Percentiles rank a stretch among this genome's conserved stretches.
These are phyloP conservation scores for Spathaspora sp. DNA, from an alignment of 1,139 yeast genomes.

Conservation along the genomic window DNA sequence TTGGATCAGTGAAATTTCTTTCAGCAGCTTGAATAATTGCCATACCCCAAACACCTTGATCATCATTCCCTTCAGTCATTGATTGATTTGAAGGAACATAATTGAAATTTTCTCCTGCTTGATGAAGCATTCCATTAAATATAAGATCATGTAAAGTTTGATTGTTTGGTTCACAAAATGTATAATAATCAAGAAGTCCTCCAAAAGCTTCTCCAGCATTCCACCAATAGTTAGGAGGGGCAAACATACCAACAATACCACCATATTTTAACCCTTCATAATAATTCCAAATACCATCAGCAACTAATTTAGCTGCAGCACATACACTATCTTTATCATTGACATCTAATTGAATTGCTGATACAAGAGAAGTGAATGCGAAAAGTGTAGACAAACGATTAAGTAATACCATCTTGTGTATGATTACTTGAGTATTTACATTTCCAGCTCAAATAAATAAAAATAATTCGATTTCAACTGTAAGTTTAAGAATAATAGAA, in stretches of 20 bases:
- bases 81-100: constrained; percentile 61
- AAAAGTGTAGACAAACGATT: too few relatives aligned
- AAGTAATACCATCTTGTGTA: too few relatives aligned
- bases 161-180: constrained; percentile 46
- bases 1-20: constrained; percentile 53
- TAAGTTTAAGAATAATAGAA: too few relatives aligned
- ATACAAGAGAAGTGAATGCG: background rate
- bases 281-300: constrained; percentile 56
- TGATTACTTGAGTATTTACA: too few relatives aligned
- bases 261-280: constrained; percentile 55
- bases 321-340: constrained; percentile 39
- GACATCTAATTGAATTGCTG: constrained; percentile 21
- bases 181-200: constrained; percentile 54
- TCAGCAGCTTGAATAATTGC: constrained; percentile 62
- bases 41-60: constrained; percentile 71
- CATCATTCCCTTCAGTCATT: constrained; percentile 69
- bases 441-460: too few relatives aligned
- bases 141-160: constrained; percentile 38
- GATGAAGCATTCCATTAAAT: constrained; percentile 45
- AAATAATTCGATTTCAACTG: too few relatives aligned
- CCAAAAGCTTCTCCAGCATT: constrained; percentile 71
- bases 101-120: constrained; percentile 52
- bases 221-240: constrained; percentile 70
- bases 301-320: constrained; percentile 47
- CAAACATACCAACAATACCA: constrained; percentile 60